Percentiles rank a stretch among this genome's conserved stretches.
phyloP scores from a whole-genome alignment of 192 early-diverging fungal genomes.

The Chytriomyces confervae region DNA sequence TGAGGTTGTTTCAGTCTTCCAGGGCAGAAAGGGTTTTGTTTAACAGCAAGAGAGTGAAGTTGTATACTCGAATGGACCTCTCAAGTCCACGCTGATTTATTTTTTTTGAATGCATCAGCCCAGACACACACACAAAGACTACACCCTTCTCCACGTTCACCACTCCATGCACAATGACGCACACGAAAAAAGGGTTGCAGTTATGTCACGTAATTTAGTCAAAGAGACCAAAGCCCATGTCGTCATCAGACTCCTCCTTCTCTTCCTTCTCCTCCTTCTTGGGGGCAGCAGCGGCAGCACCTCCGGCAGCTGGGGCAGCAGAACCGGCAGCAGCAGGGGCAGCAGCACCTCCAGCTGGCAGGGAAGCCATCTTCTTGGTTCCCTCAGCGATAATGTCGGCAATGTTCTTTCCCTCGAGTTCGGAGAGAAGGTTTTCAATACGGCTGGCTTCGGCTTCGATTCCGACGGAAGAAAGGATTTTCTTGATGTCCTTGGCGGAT shows the following conservation, averaged over 20 bases:
- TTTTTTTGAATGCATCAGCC: too few relatives aligned
- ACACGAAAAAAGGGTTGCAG: too few relatives aligned
- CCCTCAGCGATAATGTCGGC: constrained; percentile 92
- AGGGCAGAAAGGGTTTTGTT: too few relatives aligned
- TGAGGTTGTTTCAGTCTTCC: too few relatives aligned
- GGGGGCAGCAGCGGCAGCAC: constrained; percentile 64
- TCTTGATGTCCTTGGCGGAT: constrained; percentile 77
- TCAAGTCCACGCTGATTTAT: too few relatives aligned
- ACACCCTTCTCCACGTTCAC: too few relatives aligned
- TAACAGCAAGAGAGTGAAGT: too few relatives aligned
- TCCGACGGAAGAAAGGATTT: constrained; percentile 88
- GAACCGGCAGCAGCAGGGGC: constrained; percentile 66
- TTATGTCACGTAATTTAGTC: constrained; percentile 69
- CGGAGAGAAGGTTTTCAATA: constrained; percentile 76
- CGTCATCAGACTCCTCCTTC: constrained; percentile 84
- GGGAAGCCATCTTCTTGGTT: constrained; percentile 87
- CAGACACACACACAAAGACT: too few relatives aligned
- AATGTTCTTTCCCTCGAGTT: constrained; percentile 89
- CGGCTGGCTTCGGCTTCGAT: constrained; percentile 87
- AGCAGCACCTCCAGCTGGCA: constrained; percentile 90
- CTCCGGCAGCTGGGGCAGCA: constrained; percentile 69
- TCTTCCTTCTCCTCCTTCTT: constrained; percentile 72
- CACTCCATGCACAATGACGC: too few relatives aligned
- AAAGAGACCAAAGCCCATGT: constrained; percentile 98
- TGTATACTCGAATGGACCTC: too few relatives aligned